Conservation (phyloP, 257 asterid genomes). For the Striga asiatica region DNA sequence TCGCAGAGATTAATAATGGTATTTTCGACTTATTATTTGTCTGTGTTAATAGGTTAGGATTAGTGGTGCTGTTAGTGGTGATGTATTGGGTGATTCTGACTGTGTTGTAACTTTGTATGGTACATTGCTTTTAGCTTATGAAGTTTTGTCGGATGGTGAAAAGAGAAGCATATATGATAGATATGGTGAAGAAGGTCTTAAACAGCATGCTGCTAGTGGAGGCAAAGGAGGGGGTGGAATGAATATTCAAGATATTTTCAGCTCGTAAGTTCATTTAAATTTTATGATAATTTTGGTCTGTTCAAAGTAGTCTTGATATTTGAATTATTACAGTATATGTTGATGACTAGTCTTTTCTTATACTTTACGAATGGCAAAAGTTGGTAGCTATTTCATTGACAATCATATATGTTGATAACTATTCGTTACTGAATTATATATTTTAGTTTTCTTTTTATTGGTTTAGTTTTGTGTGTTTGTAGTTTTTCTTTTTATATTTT, state of each 20-base stretch:
- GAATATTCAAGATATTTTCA: conserved; percentile 79
- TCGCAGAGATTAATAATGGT: conserved; percentile 92
- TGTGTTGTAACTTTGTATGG: not conserved
- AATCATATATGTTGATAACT: too few species aligned
- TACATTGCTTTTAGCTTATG: conserved; percentile 55
- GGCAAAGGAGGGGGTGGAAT: conserved; percentile 59
- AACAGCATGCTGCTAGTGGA: conserved; percentile 86
- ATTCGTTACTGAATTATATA: too few species aligned
- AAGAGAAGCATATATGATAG: conserved; percentile 76
- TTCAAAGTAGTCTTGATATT: not conserved
- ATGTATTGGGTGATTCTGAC: conserved; percentile 14
- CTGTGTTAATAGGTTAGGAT: not conserved
- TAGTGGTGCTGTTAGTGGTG: too few species aligned
- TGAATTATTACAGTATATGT: too few species aligned
- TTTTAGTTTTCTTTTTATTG: too few species aligned
- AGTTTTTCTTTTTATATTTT: too few species aligned
- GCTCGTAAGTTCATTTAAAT: conserved; percentile 45
- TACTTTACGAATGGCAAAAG: too few species aligned
- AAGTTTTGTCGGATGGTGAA: conserved; percentile 73
- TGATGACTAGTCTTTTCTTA: too few species aligned
- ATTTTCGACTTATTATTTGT: not conserved
- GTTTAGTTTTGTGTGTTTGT: too few species aligned
- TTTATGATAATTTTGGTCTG: not conserved
- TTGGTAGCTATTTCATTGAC: too few species aligned
- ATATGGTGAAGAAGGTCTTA: conserved; percentile 87